Evolutionary conservation across 2,329 filamentous ascomycete species (phyloP).

Genomic region (Orbilia quercus): DNA sequence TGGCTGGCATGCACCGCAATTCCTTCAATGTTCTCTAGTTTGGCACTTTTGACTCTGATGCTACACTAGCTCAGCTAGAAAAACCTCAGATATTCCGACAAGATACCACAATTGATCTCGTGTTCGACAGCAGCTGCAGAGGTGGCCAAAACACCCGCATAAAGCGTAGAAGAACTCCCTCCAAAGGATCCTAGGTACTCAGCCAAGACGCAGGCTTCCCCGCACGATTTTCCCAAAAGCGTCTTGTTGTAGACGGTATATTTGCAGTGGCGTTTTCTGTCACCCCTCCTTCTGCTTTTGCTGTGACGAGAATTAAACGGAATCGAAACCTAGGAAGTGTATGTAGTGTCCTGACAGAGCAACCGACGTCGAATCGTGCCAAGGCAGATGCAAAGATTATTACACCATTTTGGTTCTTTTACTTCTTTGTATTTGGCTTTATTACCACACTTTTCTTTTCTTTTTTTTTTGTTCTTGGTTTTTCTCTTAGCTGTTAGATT

Average conservation of each 20-base stretch:
- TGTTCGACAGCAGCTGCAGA: no score
- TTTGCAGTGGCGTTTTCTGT: constrained; percentile 13
- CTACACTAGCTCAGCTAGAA: no score
- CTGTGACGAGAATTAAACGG: constrained; percentile 46
- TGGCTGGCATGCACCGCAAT: background rate
- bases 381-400: no score
- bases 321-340: background rate
- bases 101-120: no score
- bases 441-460: background rate
- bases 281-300: background rate
- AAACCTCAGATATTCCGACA: no score
- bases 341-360: no score
- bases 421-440: background rate
- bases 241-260: constrained; percentile 46
- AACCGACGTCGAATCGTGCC: no score
- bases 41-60: no score
- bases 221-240: constrained; percentile 41
- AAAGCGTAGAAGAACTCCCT: no score
- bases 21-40: no score
- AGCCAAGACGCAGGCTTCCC: constrained; percentile 30
- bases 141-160: background rate
- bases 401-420: no score
- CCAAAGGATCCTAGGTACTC: constrained; percentile 29
- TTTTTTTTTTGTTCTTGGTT: background rate
- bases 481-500: no score